These are phyloP conservation scores for Phytophthora cactorum DNA, from an alignment of 352 stramenopile species.

Conservation along the genomic window DNA sequence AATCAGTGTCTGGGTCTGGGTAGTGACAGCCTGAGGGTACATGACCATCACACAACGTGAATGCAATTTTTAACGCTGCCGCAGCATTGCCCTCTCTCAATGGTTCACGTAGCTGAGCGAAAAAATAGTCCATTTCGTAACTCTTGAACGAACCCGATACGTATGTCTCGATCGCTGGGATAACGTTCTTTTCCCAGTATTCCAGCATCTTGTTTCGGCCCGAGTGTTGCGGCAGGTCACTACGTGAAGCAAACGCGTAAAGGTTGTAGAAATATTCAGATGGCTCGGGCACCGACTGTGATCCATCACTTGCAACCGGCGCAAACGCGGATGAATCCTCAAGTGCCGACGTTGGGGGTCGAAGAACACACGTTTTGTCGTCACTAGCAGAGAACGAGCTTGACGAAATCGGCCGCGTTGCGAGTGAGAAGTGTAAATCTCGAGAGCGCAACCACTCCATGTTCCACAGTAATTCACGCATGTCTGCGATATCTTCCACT, in stretches of 20 bases:
- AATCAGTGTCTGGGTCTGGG: conserved; percentile 81
- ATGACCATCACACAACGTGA: conserved; percentile 81
- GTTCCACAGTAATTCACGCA: conserved; percentile 41
- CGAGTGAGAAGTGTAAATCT: conserved; percentile 49
- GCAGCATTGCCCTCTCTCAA: conserved; percentile 77
- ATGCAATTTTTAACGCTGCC: conserved; percentile 81
- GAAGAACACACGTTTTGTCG: conserved; percentile 37
- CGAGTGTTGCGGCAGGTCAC: conserved; percentile 70
- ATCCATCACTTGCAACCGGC: conserved; percentile 11
- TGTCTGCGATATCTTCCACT: conserved; percentile 43
- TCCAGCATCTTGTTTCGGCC: conserved; percentile 84
- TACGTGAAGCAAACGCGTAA: conserved; percentile 68
- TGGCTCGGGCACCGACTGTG: conserved; percentile 8
- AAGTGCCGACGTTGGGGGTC: conserved; percentile 20
- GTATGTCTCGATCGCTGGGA: conserved; percentile 83
- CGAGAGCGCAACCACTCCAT: conserved; percentile 57
- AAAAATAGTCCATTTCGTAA: conserved; percentile 91
- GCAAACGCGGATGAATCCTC: conserved; percentile 18
- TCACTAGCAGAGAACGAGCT: conserved; percentile 41
- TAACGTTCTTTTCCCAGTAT: conserved; percentile 88
- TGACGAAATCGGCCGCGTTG: conserved; percentile 52
- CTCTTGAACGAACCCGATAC: conserved; percentile 85
- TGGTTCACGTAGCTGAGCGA: conserved; percentile 79
- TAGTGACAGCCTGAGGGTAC: conserved; percentile 81
- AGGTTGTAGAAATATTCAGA: conserved; percentile 75